Percentiles rank a stretch among this genome's conserved stretches.
phyloP scores from a whole-genome alignment of 1,139 yeast genomes.

The Taphrina wiesneri region DNA sequence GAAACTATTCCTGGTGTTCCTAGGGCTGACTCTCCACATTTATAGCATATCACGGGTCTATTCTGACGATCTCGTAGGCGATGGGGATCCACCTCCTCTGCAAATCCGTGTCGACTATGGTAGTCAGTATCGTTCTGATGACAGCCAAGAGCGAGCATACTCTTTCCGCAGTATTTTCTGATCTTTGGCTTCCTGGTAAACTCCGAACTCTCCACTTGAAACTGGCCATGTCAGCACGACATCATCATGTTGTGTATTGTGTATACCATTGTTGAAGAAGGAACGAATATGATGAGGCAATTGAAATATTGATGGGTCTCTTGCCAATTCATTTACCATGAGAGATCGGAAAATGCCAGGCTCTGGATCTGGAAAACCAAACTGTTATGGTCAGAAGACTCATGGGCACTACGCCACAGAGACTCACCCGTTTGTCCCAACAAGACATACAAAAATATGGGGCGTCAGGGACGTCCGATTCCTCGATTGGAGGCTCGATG shows the following conservation, averaged over 20 bases:
- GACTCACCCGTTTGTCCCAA: constrained; percentile 40
- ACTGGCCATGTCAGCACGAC: constrained; percentile 45
- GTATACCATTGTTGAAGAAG: constrained; percentile 69
- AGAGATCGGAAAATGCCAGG: constrained; percentile 62
- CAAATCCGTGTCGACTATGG: constrained; percentile 43
- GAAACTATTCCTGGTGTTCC: constrained; percentile 58
- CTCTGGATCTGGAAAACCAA: constrained; percentile 23
- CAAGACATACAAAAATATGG: constrained; percentile 85
- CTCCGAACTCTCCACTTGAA: constrained; percentile 66
- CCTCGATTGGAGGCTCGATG: constrained; percentile 84
- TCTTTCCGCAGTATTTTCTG: constrained; percentile 46
- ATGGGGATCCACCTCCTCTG: constrained; percentile 63
- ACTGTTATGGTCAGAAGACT: not conserved
- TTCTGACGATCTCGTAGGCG: constrained; percentile 65
- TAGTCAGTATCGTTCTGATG: constrained; percentile 43
- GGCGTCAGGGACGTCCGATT: constrained; percentile 72
- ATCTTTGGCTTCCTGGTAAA: constrained; percentile 66
- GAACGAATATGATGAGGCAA: constrained; percentile 71
- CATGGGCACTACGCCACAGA: not conserved
- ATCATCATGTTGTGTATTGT: not conserved
- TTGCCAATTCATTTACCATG: constrained; percentile 57
- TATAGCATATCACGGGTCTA: constrained; percentile 66
- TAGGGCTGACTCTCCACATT: constrained; percentile 72
- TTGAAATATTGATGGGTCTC: constrained; percentile 71
- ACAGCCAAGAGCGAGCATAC: constrained; percentile 34